A percentile compares a stretch with the other conserved stretches of the same genome.
Conservation (phyloP, 192 early-diverging fungal genomes). For the Coemansia sp. region DNA sequence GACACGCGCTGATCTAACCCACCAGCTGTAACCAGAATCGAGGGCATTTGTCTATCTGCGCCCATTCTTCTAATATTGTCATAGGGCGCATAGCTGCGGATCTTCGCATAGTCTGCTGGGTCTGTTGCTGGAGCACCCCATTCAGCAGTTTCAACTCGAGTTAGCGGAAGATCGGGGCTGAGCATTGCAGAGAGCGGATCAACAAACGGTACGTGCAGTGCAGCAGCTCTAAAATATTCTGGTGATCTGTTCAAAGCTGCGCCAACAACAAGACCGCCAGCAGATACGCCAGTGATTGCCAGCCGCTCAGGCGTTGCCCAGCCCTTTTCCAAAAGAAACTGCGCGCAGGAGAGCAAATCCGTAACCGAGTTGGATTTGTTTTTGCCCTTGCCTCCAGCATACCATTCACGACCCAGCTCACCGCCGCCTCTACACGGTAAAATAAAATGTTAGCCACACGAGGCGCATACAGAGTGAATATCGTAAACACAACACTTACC, state of each 20-base stretch:
- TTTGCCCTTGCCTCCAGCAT: slow-evolving; percentile 67
- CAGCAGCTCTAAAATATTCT: slow-evolving; percentile 72
- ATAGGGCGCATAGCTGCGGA: slow-evolving; percentile 67
- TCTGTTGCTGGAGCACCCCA: slow-evolving; percentile 70
- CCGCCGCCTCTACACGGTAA: slow-evolving; percentile 63
- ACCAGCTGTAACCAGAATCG: slow-evolving; percentile 74
- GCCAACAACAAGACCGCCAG: slow-evolving; percentile 77
- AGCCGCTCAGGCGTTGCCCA: slow-evolving; percentile 58
- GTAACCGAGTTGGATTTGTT: slow-evolving; percentile 73
- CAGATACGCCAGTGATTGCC: slow-evolving; percentile 71
- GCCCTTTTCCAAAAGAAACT: slow-evolving; percentile 61
- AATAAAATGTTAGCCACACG: too few species aligned
- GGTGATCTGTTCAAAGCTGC: slow-evolving; percentile 63
- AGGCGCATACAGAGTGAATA: not conserved
- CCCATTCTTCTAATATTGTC: slow-evolving; percentile 54
- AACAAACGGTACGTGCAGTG: slow-evolving; percentile 80
- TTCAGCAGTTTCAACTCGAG: slow-evolving; percentile 70
- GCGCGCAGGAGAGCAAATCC: slow-evolving; percentile 70
- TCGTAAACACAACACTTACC: slow-evolving; percentile 11
- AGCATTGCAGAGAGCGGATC: slow-evolving; percentile 88
- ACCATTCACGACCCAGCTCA: slow-evolving; percentile 78
- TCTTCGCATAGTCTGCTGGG: slow-evolving; percentile 57
- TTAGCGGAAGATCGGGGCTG: slow-evolving; percentile 67
- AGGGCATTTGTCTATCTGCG: slow-evolving; percentile 30
- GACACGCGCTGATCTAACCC: slow-evolving; percentile 79